A percentile compares a stretch with the other conserved stretches of the same genome.
Evolutionary conservation across 2,329 filamentous ascomycete species (phyloP).

Genomic region (Phaeosphaeriaceae sp.): DNA sequence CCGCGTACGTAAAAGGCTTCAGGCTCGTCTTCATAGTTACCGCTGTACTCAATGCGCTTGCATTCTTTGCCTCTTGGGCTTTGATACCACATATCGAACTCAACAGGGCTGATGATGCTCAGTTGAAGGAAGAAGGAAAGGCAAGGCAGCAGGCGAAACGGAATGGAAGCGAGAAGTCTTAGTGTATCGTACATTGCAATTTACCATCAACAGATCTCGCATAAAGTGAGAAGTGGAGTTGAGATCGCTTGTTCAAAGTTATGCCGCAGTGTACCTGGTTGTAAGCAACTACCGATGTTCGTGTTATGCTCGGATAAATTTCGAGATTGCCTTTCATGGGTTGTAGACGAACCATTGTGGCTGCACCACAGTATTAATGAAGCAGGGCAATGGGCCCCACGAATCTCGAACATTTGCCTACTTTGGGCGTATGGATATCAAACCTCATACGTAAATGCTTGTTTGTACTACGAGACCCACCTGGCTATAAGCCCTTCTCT

Average conservation of each 20-base stretch:
- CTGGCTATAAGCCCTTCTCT: neutral
- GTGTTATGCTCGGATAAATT: conserved; percentile 14
- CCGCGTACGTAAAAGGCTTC: conserved; percentile 24
- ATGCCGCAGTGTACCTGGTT: neutral
- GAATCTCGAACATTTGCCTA: conserved; percentile 4
- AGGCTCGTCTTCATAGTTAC: conserved; percentile 24
- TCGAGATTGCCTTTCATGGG: conserved; percentile 4
- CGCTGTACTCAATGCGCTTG: conserved; percentile 20
- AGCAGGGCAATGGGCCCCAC: conserved; percentile 7
- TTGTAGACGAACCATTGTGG: neutral
- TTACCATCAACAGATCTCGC: neutral
- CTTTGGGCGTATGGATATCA: neutral
- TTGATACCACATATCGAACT: conserved; percentile 28
- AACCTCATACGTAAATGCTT: conserved; percentile 3
- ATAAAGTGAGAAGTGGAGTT: neutral
- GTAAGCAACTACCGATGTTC: conserved; percentile 12
- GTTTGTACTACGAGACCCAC: neutral
- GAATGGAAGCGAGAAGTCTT: conserved; percentile 1
- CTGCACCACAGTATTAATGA: conserved; percentile 1
- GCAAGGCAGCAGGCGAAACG: conserved; percentile 14
- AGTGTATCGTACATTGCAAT: neutral
- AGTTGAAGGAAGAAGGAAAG: conserved; percentile 27
- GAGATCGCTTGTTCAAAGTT: neutral
- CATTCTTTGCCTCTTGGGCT: conserved; percentile 23
- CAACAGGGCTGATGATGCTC: conserved; percentile 20